These are phyloP conservation scores for Craterostigma plantagineum DNA, from an alignment of 257 asterid genomes.

Conservation along the genomic window DNA sequence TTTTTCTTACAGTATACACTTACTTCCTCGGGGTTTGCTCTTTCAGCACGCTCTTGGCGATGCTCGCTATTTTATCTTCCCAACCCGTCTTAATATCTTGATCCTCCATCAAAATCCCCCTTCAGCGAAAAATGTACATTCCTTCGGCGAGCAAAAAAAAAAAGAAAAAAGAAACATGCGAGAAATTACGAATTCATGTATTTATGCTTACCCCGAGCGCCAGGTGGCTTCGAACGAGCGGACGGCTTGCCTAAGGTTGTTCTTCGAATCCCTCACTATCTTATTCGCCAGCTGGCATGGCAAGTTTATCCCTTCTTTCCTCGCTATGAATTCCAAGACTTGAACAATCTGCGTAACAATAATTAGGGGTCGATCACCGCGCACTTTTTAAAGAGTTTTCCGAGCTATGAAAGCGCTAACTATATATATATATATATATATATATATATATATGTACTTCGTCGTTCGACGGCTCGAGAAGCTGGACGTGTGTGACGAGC, in stretches of 20 bases:
- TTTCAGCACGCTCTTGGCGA: constrained; percentile 48
- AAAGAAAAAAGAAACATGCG: too few species aligned
- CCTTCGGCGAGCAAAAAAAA: too few species aligned
- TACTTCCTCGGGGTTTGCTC: constrained; percentile 86
- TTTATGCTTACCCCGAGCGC: constrained; percentile 27
- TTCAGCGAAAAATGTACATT: background rate
- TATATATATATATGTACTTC: too few species aligned
- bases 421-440: too few species aligned
- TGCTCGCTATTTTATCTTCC: constrained; percentile 65
- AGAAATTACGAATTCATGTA: too few species aligned
- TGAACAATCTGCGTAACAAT: constrained; percentile 33
- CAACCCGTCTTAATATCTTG: constrained; percentile 63
- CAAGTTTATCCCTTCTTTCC: constrained; percentile 33
- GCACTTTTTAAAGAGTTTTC: too few species aligned
- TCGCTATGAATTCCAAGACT: constrained; percentile 56
- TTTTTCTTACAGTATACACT: constrained; percentile 10
- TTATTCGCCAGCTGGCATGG: constrained; percentile 35
- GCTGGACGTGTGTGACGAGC: constrained; percentile 46
- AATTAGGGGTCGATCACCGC: too few species aligned
- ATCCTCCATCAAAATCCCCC: constrained; percentile 22
- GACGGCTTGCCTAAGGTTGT: constrained; percentile 71
- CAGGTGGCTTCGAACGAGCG: constrained; percentile 88
- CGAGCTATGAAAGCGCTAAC: too few species aligned
- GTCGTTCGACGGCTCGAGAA: constrained; percentile 53
- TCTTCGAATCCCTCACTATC: constrained; percentile 51